Conservation (phyloP, 2,329 filamentous ascomycete species). For the Cytospora paraplurivora region DNA sequence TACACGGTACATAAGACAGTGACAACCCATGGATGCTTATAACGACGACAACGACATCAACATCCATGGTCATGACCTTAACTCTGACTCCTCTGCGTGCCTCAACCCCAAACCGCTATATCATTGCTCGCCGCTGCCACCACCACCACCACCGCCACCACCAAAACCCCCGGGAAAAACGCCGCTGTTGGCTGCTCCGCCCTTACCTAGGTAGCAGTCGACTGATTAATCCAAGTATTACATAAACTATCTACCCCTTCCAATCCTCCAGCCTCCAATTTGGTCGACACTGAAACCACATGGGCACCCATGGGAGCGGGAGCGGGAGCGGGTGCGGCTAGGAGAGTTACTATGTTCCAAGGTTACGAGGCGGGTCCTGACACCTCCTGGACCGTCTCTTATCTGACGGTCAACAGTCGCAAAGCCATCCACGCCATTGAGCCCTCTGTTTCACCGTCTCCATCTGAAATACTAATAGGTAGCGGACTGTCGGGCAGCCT, state of each 20-base stretch:
- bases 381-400: not conserved
- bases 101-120: too few species aligned
- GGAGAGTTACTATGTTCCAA: not conserved
- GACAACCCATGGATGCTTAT: too few species aligned
- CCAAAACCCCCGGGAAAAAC: not conserved
- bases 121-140: not conserved
- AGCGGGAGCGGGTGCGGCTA: not conserved
- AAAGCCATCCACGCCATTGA: not conserved
- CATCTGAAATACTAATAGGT: not conserved
- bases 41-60: too few species aligned
- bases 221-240: not conserved
- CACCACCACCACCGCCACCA: not conserved
- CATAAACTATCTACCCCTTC: too few species aligned
- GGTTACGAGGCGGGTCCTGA: not conserved
- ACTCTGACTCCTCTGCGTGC: too few species aligned
- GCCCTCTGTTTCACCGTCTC: not conserved
- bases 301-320: too few species aligned
- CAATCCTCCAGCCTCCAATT: not conserved
- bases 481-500: not conserved
- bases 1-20: not conserved
- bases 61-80: too few species aligned
- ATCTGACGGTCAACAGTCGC: not conserved
- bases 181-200: not conserved
- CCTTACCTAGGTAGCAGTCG: not conserved
- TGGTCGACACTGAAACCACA: not conserved